Evolutionary conservation across 163 green algal genomes (phyloP), one percentile per base, ranked within the genome.

Genomic region (Smithsoniella earleae): DNA sequence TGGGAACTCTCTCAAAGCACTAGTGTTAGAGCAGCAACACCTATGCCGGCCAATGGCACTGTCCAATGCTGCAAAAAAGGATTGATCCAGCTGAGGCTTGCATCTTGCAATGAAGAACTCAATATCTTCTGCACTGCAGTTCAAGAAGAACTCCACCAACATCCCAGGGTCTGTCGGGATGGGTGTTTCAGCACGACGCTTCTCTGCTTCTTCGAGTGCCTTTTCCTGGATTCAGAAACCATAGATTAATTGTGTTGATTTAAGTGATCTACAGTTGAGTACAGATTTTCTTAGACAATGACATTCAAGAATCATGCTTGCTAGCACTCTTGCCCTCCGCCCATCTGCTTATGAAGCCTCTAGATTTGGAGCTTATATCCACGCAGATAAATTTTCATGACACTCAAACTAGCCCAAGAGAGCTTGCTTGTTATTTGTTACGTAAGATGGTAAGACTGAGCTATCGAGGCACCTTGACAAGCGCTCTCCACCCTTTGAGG

Each of bases 111-210:
- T 34, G 2, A 69, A 69, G 58, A 46, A 34, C 25, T 69, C 58
- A 13, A 96, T 94, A 43, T 97, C 91, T 34, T 87, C 79, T 1
- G 84, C 81, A 36, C 93, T 81, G 27, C 90, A 96, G 62, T 91
- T 85, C 3, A 97, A 72, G 18, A 97, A 89, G 74, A 86, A 96
- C 69, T 97, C 86, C 2, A 95, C 75, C 0, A 93, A 13, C 16
- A 34, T 30, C 16, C 30, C 58, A 45, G 58, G n/a, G 30, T 69
- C 58, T 34, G 58, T 69, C 27, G 58, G 58, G n/a, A 34, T 16
- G 3, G 20, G 22, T 30, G 34, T 69, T 30, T 36, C 58, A 10
- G 58, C 58, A 40, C 58, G 58, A 22, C 58, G 6, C 58, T 69
- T 36, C 27, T 69, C 58, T 43, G 58, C 58, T n/a, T 33, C 25